Evolutionary conservation across 2,329 filamentous ascomycete genomes (phyloP), one percentile per base, ranked within the genome.

Genomic region (Penicillium oxalicum): DNA sequence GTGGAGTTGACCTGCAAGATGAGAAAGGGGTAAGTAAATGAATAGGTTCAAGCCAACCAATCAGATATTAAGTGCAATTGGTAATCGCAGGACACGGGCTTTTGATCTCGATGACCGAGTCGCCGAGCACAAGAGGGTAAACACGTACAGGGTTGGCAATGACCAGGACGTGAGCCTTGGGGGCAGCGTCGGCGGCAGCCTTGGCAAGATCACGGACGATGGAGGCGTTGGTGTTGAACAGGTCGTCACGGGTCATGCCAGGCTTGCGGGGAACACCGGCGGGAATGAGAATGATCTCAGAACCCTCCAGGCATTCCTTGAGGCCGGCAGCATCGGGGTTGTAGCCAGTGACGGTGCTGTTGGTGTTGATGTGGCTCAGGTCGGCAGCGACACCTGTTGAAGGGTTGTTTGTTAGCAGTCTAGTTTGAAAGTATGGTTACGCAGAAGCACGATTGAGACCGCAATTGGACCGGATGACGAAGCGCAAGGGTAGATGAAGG

Each of bases 151-250:
- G 93, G 85, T 98, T 98, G 75, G 91, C 83, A 77, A 98, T 98
- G 80, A 98, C 83, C 70, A 97, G 84, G 73, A 97, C 81, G 78
- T 95, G 95, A 75, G 93, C 93, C 58, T 96, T 81, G 66, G 93
- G 93, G 70, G 86, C 82, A 62, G 88, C 82, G 67, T 95, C 84
- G 67, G 93, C 93, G 69, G 83, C 84, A 66, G 90, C 91, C 83
- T 95, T 95, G 77, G 91, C 91, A 60, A 98, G 84, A 76, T 97
- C 93, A 70, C 91, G 91, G 72, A 98, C 93, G 74, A 98, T 98
- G 72, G 89, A 95, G 74, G 93, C 93, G 76, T 98, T 98, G 82
- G 91, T 98, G 85, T 97, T 97, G 90, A 98, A 98, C 59, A 98
- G 86, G 73, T 98, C 74, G 55, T 98, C 93, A 81, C 93, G 91